These are phyloP conservation scores for Linum tenue DNA, from an alignment of 345 rosid genomes.

Conservation along the genomic window DNA sequence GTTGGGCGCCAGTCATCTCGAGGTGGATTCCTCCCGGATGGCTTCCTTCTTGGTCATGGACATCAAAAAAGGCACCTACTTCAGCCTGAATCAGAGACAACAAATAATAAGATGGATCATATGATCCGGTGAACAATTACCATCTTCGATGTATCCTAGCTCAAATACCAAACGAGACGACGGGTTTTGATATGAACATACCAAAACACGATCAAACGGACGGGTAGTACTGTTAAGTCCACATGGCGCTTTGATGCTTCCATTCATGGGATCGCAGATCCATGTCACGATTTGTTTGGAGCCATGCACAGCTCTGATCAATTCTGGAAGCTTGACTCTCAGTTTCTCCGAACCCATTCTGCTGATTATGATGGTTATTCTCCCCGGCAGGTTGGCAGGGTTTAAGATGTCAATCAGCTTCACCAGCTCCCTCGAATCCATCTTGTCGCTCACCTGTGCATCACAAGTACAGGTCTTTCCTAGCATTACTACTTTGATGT, in stretches of 20 bases:
- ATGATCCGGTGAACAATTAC: too few relatives aligned
- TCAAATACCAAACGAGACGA: too few relatives aligned
- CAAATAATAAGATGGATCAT: too few relatives aligned
- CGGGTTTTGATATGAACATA: neutral
- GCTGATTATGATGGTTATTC: conserved; percentile 20
- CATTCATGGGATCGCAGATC: conserved; percentile 29
- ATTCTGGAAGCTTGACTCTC: conserved; percentile 23
- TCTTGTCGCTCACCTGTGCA: conserved; percentile 23
- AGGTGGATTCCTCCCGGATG: conserved; percentile 24
- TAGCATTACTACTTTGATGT: too few relatives aligned
- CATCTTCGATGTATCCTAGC: too few relatives aligned
- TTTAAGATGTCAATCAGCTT: conserved; percentile 21
- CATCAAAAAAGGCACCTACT: conserved; percentile 24
- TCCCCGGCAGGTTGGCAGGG: conserved; percentile 20
- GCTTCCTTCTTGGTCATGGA: conserved; percentile 26
- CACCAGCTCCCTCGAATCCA: conserved; percentile 23
- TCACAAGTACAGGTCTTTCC: neutral
- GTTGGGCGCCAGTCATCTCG: conserved; percentile 21
- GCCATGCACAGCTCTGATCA: conserved; percentile 19
- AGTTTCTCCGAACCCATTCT: conserved; percentile 26
- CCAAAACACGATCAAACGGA: conserved; percentile 21
- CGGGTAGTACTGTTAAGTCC: conserved; percentile 22
- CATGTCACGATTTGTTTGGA: conserved; percentile 21
- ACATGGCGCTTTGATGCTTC: conserved; percentile 22
- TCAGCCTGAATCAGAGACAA: conserved; percentile 9